phyloP scores from a whole-genome alignment of 768 basidiomycete species.

The Boletus sp. region DNA sequence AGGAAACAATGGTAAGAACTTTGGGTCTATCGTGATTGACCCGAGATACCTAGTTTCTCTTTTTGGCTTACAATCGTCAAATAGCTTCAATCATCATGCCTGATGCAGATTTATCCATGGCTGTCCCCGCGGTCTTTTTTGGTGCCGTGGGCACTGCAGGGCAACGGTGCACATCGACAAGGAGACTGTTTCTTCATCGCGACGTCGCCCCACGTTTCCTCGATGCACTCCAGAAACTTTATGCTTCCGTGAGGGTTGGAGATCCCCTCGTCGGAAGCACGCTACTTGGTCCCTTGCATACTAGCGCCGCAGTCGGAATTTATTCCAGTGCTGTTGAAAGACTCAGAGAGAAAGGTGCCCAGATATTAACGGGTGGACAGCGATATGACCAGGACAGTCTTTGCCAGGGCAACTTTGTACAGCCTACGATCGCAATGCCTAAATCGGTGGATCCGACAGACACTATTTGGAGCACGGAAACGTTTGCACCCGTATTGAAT shows the following conservation, averaged over 20 bases:
- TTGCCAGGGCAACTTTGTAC: constrained; percentile 78
- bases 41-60: constrained; percentile 17
- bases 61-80: constrained; percentile 14
- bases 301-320: constrained; percentile 57
- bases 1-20: constrained; percentile 82
- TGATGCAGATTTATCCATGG: constrained; percentile 88
- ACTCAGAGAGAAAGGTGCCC: constrained; percentile 62
- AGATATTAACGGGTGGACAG: constrained; percentile 73
- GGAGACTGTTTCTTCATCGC: constrained; percentile 85
- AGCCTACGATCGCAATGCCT: constrained; percentile 80
- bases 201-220: constrained; percentile 75
- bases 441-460: constrained; percentile 50
- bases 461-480: constrained; percentile 72
- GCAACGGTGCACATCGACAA: constrained; percentile 85
- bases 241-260: constrained; percentile 70
- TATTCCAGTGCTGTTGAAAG: constrained; percentile 61
- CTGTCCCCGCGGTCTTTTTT: constrained; percentile 89
- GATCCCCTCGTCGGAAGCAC: constrained; percentile 76
- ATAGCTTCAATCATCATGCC: constrained; percentile 88
- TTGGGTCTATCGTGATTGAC: constrained; percentile 14
- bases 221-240: constrained; percentile 66
- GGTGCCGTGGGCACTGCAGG: constrained; percentile 84
- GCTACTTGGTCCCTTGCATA: constrained; percentile 86
- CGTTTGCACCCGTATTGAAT: constrained; percentile 87
- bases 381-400: constrained; percentile 50